A percentile compares a stretch with the other conserved stretches of the same genome.
Conservation (phyloP, 352 stramenopile genomes). For the Albugo laibachii region DNA sequence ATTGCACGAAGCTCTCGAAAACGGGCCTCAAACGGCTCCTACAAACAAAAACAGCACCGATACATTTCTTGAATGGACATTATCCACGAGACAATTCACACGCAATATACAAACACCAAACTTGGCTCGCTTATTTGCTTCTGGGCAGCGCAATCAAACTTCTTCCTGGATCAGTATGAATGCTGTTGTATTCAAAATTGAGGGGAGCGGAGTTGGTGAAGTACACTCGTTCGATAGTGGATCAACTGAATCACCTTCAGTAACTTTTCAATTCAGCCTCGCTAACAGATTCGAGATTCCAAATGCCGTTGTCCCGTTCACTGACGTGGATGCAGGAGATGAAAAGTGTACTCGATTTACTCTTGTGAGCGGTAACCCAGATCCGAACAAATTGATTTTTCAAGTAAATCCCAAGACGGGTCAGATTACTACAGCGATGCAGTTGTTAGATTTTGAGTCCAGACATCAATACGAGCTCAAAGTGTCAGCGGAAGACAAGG, state of each 20-base stretch:
- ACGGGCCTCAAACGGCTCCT: background rate
- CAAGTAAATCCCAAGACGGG: slow-evolving; percentile 5
- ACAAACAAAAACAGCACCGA: slow-evolving; percentile 4
- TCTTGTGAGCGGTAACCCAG: slow-evolving; percentile 6
- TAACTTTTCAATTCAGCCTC: too few relatives aligned
- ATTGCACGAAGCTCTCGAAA: slow-evolving; percentile 1
- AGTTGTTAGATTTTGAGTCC: slow-evolving; percentile 11
- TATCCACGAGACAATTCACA: slow-evolving; percentile 12
- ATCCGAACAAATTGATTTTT: slow-evolving; percentile 5
- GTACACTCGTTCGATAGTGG: slow-evolving; percentile 20
- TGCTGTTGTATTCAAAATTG: slow-evolving; percentile 12
- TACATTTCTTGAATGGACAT: slow-evolving; percentile 12
- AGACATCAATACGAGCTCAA: slow-evolving; percentile 3
- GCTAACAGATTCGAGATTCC: slow-evolving; percentile 4
- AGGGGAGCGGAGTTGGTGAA: slow-evolving; percentile 25
- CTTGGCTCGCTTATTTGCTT: background rate
- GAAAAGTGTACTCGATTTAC: background rate
- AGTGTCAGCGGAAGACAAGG: slow-evolving; percentile 4
- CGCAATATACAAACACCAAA: slow-evolving; percentile 1
- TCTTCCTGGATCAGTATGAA: background rate
- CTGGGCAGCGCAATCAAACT: too few relatives aligned
- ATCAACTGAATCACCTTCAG: slow-evolving; percentile 4
- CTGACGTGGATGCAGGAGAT: slow-evolving; percentile 8
- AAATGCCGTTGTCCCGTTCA: slow-evolving; percentile 1
- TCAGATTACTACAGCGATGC: slow-evolving; percentile 1